Percentiles rank a stretch among this genome's conserved stretches.
Evolutionary conservation across 129 eudicot genomes (phyloP).

Genomic region (Kitagawia praeruptora): DNA sequence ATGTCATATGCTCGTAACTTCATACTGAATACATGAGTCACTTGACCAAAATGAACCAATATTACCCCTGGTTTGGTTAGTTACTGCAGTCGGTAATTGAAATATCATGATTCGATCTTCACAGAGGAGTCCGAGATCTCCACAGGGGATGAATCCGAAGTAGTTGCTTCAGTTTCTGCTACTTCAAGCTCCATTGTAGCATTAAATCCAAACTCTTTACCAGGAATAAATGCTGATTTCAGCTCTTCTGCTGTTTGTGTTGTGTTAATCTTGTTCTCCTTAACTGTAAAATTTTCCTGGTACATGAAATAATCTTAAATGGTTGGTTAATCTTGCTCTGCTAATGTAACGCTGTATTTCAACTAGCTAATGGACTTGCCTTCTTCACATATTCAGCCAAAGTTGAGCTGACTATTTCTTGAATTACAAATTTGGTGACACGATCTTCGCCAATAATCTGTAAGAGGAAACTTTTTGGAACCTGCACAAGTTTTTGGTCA

Average conservation of each 20-base stretch:
- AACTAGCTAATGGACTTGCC: conserved; percentile 33
- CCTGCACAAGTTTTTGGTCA: conserved; percentile 33
- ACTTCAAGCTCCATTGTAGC: conserved; percentile 65
- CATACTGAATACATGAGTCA: not conserved
- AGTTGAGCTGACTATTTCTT: conserved; percentile 75
- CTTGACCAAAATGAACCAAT: not conserved
- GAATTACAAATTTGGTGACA: conserved; percentile 66
- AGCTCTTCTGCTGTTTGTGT: conserved; percentile 67
- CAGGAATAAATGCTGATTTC: conserved; percentile 53
- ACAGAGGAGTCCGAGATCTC: not conserved
- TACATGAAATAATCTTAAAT: not conserved
- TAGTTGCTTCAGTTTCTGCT: conserved; percentile 18
- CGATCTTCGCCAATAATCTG: conserved; percentile 72
- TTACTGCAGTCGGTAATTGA: not conserved
- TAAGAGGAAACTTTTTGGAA: conserved; percentile 64
- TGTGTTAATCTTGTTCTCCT: conserved; percentile 52
- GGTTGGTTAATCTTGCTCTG: not conserved
- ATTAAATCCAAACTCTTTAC: conserved; percentile 77
- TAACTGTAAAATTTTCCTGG: conserved; percentile 62
- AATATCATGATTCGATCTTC: not conserved
- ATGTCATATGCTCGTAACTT: not conserved
- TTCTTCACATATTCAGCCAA: conserved; percentile 62
- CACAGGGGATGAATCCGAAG: not conserved
- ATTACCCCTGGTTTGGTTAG: not conserved
- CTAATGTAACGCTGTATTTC: not conserved